phyloP scores from a whole-genome alignment of 2,329 filamentous ascomycete genomes.

The Sclerotinia sclerotiorum region DNA sequence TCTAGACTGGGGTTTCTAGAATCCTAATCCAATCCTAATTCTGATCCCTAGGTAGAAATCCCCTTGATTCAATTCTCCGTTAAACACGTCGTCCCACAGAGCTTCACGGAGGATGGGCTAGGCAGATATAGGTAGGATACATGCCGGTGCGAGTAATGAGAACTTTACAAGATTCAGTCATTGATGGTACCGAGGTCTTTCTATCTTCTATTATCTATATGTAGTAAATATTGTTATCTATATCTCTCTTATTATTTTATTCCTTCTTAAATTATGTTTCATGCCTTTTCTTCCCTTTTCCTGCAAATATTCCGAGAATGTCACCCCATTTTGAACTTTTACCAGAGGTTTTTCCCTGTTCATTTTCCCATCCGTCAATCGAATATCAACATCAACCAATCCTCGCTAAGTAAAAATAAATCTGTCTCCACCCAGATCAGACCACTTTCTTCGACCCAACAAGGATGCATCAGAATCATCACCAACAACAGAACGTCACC shows the following conservation, averaged over 20 bases:
- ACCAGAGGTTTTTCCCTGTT: constrained; percentile 9
- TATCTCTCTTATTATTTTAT: neutral
- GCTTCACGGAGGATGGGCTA: neutral
- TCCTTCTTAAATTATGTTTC: constrained; percentile 1
- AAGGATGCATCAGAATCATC: neutral
- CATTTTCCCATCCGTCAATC: neutral
- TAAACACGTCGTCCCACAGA: neutral
- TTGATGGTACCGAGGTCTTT: neutral
- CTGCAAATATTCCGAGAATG: neutral
- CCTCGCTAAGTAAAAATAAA: neutral
- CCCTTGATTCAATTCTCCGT: too few relatives aligned
- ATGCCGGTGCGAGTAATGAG: neutral
- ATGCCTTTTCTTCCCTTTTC: neutral
- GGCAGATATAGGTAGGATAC: too few relatives aligned
- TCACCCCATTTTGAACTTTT: constrained; percentile 5
- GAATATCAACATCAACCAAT: neutral
- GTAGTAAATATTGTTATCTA: too few relatives aligned
- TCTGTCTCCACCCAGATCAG: constrained; percentile 17
- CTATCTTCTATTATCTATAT: neutral
- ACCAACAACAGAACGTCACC: neutral
- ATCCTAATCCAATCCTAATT: too few relatives aligned
- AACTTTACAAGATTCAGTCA: neutral
- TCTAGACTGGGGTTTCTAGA: neutral
- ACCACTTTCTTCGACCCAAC: constrained; percentile 25
- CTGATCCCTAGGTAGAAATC: too few relatives aligned